Conservation (phyloP, 805 yeast species). For the Metschnikowia hibisci region DNA sequence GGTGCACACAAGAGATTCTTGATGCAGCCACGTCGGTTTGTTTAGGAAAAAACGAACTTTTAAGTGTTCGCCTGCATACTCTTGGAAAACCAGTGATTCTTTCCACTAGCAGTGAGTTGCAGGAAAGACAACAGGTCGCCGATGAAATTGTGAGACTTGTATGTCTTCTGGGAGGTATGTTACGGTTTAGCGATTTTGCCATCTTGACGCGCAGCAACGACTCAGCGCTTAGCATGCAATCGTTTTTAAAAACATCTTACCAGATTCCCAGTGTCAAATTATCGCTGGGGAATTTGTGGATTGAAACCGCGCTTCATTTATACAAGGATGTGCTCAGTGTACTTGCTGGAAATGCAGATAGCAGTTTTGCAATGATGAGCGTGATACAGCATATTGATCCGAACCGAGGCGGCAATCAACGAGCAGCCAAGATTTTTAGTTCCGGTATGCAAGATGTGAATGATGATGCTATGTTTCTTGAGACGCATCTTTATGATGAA, state of each 20-base stretch:
- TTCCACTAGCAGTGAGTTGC: slow-evolving; percentile 1
- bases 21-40: slow-evolving; percentile 34
- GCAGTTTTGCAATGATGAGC: slow-evolving; percentile 31
- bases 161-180: slow-evolving; percentile 18
- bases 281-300: slow-evolving; percentile 17
- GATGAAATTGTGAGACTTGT: slow-evolving; percentile 17
- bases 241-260: slow-evolving; percentile 8
- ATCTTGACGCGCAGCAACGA: slow-evolving; percentile 15
- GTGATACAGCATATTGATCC: slow-evolving; percentile 26
- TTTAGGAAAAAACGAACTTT: slow-evolving; percentile 7
- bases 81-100: slow-evolving; percentile 10
- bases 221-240: slow-evolving; percentile 13
- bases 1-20: slow-evolving; percentile 58
- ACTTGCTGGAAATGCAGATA: slow-evolving; percentile 26
- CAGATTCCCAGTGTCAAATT: slow-evolving; percentile 14
- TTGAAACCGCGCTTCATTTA: slow-evolving; percentile 10
- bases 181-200: slow-evolving; percentile 16
- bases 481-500: slow-evolving; percentile 12
- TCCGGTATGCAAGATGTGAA: slow-evolving; percentile 8
- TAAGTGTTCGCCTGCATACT: slow-evolving; percentile 3
- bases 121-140: slow-evolving; percentile 11
- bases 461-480: slow-evolving; percentile 10
- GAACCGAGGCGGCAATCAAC: slow-evolving; percentile 18
- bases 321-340: slow-evolving; percentile 15
- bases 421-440: slow-evolving; percentile 29